Evolutionary conservation across 768 basidiomycete species (phyloP).

Genomic region (Podaxis carcinomalis): DNA sequence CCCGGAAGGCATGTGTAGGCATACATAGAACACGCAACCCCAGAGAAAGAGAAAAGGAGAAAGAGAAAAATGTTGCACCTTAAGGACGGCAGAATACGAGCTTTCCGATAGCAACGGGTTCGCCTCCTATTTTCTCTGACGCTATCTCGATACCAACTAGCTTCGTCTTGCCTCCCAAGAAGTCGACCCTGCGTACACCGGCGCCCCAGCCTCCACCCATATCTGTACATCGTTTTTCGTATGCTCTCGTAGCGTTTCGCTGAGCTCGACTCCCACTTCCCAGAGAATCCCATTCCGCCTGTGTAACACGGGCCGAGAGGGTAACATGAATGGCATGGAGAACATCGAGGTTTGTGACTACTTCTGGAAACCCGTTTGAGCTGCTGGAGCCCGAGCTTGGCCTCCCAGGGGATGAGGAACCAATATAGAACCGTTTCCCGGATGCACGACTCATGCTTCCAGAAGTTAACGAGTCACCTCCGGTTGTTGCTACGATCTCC

Average conservation of each 20-base stretch:
- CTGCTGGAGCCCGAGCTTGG: background rate
- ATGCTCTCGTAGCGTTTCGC: conserved; percentile 55
- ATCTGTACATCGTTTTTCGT: conserved; percentile 55
- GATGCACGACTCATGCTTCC: background rate
- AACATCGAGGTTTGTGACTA: conserved; percentile 61
- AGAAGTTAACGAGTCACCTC: conserved; percentile 12
- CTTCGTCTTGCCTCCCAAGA: conserved; percentile 56
- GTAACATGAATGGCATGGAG: conserved; percentile 56
- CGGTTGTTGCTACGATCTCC: conserved; percentile 44
- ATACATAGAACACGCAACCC: background rate
- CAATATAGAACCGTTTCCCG: conserved; percentile 14
- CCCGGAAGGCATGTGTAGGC: background rate
- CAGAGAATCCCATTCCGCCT: conserved; percentile 60
- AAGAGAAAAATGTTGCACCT: background rate
- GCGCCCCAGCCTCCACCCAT: conserved; percentile 65
- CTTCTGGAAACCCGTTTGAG: background rate
- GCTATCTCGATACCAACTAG: conserved; percentile 51
- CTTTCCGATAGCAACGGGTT: conserved; percentile 7
- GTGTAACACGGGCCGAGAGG: conserved; percentile 51
- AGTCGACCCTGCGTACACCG: conserved; percentile 66
- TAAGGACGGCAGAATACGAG: conserved; percentile 12
- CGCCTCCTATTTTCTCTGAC: background rate
- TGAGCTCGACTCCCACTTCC: conserved; percentile 50
- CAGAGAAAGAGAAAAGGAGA: background rate
- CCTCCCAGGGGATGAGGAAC: conserved; percentile 3